Percentiles rank a stretch among this genome's conserved stretches.
Evolutionary conservation across 345 rosid species (phyloP).

Genomic region (Ceriops zippeliana): DNA sequence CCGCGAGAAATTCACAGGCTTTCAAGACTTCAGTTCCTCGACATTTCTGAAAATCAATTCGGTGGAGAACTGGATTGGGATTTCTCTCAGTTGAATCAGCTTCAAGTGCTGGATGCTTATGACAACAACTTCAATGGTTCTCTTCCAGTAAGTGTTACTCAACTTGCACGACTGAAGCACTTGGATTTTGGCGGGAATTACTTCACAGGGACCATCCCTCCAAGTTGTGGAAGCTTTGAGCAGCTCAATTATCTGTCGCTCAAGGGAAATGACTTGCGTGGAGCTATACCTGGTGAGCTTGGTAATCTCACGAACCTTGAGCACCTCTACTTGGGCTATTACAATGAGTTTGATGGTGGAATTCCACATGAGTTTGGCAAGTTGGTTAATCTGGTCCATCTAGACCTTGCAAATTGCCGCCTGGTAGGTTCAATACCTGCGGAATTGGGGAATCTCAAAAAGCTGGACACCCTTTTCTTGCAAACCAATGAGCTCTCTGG

Average conservation of each 20-base stretch:
- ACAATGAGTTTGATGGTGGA: constrained; percentile 52
- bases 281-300: constrained; percentile 49
- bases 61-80: constrained; percentile 47
- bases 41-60: constrained; percentile 57
- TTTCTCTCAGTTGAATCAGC: constrained; percentile 31
- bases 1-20: constrained; percentile 35
- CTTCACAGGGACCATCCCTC: constrained; percentile 51
- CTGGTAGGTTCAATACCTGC: constrained; percentile 49
- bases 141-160: constrained; percentile 41
- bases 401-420: constrained; percentile 58
- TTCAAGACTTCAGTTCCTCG: constrained; percentile 39
- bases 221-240: constrained; percentile 35
- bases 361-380: constrained; percentile 55
- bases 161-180: constrained; percentile 36
- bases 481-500: constrained; percentile 50
- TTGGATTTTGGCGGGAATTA: constrained; percentile 69
- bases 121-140: constrained; percentile 54
- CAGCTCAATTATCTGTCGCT: constrained; percentile 48
- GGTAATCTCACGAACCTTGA: constrained; percentile 52
- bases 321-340: constrained; percentile 57
- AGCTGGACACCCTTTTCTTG: constrained; percentile 52
- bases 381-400: constrained; percentile 41
- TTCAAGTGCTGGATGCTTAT: constrained; percentile 49
- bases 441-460: constrained; percentile 47
- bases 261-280: constrained; percentile 53